Base-by-base conservation (phyloP, 1,284 basidiomycete species). In the Moniliella sp. region DNA sequence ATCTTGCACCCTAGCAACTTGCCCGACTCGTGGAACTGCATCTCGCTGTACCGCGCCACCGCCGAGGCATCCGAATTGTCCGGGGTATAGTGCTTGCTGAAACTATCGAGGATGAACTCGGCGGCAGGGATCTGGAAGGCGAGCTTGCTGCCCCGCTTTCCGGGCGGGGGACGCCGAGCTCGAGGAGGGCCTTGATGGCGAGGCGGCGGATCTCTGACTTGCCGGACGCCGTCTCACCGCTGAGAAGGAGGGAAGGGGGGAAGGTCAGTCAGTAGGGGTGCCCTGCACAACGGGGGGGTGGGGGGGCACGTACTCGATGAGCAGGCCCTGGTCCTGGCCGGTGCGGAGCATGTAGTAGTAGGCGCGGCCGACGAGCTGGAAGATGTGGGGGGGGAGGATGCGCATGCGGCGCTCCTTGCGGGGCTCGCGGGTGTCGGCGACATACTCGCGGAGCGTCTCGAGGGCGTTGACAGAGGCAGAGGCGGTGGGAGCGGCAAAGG, bases 291-390 rank as follows among this genome's bases (percentile, higher is more conserved):
- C n/a, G n/a, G n/a, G n/a, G n/a, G n/a, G n/a, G n/a, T n/a, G n/a
- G n/a, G n/a, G n/a, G n/a, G n/a, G n/a, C 3, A 45, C 46, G 46
- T 27, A 48, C 44, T 41, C 37, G 33, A 57, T 46, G 30, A 57
- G 38, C 17, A 97, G 70, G 38, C 75, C 73, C 65, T 94, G 84
- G 62, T 97, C 88, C 65, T 91, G 81, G 1, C 73, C 72, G 0
- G 86, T 94, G 45, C 88, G 68, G 31, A 74, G 69, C 83, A 94
- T n/a, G 64, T 94, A 83, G 61, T 84, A 93, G 65, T 91, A 94
- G 8, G 81, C 76, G 64, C 78, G 76, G 57, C 83, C 76, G 4
- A 80, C 78, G 23, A 80, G 68, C 42, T 81, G 75, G 62, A 88
- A 94, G 34, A 94, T 74, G 55, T 84, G 81, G 1, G 79, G 79